Base-by-base conservation (phyloP, 192 early-diverging fungal genomes). In the Dimargaris verticillata region DNA sequence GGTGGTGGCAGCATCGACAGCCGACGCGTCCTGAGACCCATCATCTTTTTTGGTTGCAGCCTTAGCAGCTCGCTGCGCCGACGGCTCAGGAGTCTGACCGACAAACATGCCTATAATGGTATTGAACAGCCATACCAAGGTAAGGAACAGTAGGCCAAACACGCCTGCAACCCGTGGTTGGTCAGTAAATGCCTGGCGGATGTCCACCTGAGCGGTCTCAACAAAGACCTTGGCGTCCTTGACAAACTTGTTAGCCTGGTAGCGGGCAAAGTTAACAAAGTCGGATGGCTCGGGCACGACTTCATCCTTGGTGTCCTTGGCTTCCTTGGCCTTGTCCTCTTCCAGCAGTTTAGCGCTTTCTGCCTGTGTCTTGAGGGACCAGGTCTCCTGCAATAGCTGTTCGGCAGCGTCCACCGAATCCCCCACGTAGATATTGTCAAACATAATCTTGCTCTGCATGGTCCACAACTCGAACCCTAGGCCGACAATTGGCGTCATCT, bases 381-480 rank as follows among this genome's bases (percentile, higher is more conserved):
- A 95, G 52, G 80, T 81, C 61, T 95, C 82, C 7, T 83, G 73
- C 15, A 87, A 79, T 52, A 93, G 76, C 41, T 73, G 68, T 59
- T 80, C 73, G 22, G 91, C 92, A 42, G 81, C 80, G 17, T 70
- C 69, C 17, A 70, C 76, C 65, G 72, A 81, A 75, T 85, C 74
- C 48, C 89, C 89, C 62, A 95, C 68, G 71, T 89, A 92, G 59
- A 95, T 86, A 71, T 93, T 95, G 76, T 95, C 87, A 62, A 95
- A 93, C 25, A 84, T 73, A 60, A 92, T 90, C 28, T 79, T 74
- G 60, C 85, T 72, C 73, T 91, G 88, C 87, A 95, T 93, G 47
- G 87, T 89, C 91, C 91, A 95, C 62, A 95, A 72, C 72, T 95
- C 92, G 63, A 93, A 91, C 12, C 92, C 92, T 62, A 92, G 74